Conservation (phyloP, 2,329 filamentous ascomycete species). For the Xylariaceae sp. region DNA sequence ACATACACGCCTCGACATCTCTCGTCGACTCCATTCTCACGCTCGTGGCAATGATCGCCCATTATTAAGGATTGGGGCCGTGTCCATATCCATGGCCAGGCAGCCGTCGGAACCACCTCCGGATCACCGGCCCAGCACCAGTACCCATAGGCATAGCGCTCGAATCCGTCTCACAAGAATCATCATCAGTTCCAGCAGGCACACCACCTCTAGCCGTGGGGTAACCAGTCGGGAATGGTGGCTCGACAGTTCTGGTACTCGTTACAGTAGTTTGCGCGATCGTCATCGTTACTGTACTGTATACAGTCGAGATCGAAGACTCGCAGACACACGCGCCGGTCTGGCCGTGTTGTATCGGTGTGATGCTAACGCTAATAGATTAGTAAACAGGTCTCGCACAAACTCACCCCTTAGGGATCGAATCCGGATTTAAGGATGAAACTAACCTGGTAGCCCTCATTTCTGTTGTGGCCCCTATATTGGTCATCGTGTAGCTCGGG, state of each 20-base stretch:
- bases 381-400: slow-evolving; percentile 10
- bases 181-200: slow-evolving; percentile 15
- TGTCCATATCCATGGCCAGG: slow-evolving; percentile 8
- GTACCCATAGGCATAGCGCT: slow-evolving; percentile 13
- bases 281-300: slow-evolving; percentile 23
- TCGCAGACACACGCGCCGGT: slow-evolving; percentile 20
- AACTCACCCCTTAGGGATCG: not conserved
- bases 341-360: too few relatives aligned
- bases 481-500: slow-evolving; percentile 28
- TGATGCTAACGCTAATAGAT: not conserved
- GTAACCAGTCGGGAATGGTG: slow-evolving; percentile 25
- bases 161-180: not conserved
- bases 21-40: not conserved
- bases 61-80: slow-evolving; percentile 12
- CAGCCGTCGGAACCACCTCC: slow-evolving; percentile 25
- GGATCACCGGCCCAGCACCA: slow-evolving; percentile 13
- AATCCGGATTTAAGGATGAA: not conserved
- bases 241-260: slow-evolving; percentile 24
- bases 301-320: slow-evolving; percentile 25
- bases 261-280: slow-evolving; percentile 21
- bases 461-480: slow-evolving; percentile 20
- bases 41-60: not conserved
- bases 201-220: slow-evolving; percentile 16
- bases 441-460: slow-evolving; percentile 25
- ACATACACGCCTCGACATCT: not conserved